Base-by-base conservation (phyloP, 306 rosid genomes). In the Vigna trinervia region DNA sequence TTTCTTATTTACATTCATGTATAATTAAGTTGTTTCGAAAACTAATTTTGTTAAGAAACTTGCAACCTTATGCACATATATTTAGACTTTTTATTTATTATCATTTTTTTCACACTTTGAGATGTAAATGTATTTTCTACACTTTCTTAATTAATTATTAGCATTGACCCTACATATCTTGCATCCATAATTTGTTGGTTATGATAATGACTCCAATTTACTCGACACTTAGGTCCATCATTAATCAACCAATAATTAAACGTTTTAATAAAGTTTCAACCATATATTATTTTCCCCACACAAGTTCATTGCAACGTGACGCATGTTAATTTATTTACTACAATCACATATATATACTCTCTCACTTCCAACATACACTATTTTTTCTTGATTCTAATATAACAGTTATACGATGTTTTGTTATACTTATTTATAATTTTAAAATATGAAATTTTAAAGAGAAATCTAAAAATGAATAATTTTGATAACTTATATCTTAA, bases 181-280 rank as follows among this genome's bases (percentile, higher is more conserved):
- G 17, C 19, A 23, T 28, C 77, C 41, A 69, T 83, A 63, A 80
- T 80, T 73, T 57, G 74, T 71, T 71, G 32, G 86, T 83, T 81
- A 69, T 56, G 86, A 85, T 82, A 77, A 76, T 78, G 78, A 59
- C 65, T 36, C 47, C 81, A 73, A 39, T 63, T 64, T 52, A 36
- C 54, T 34, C 59, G 63, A 79, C 78, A 77, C 19, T 45, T 72
- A 13, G 84, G 88, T 34, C 82, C 86, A 75, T 71, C 41, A 60
- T 34, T 41, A 70, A 28, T 56, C 62, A 69, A 65, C 23, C 69
- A 80, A 82, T 63, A 73, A 80, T 77, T 59, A 79, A 64, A 38
- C 52, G 75, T 73, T 83, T 79, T 45, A 8, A 70, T 34, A 56
- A 66, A 54, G 78, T 12, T 23, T 6, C 15, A 22, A 12, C 12